Conservation (phyloP, 345 rosid species). For the Eucalyptus sp. region DNA sequence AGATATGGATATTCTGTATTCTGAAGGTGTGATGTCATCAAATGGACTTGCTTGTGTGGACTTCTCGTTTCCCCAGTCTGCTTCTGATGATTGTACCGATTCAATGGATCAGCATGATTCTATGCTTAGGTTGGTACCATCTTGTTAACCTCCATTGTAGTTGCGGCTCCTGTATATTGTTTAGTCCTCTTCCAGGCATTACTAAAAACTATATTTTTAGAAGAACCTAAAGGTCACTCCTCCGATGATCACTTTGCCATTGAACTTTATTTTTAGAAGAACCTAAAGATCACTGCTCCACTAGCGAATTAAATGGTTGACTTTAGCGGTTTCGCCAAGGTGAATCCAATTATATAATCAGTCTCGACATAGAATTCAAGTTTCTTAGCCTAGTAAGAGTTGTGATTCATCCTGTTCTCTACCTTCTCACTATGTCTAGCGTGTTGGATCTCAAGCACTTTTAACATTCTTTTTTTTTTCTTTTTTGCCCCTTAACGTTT, state of each 20-base stretch:
- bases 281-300: neutral
- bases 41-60: slow-evolving; percentile 89
- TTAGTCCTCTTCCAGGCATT: neutral
- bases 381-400: neutral
- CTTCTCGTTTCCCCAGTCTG: slow-evolving; percentile 69
- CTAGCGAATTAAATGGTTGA: neutral
- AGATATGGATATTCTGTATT: slow-evolving; percentile 82
- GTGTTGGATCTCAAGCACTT: neutral
- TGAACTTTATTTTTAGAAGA: neutral
- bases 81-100: slow-evolving; percentile 30
- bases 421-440: neutral
- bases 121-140: slow-evolving; percentile 47
- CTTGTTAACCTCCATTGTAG: neutral
- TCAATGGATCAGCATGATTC: slow-evolving; percentile 57
- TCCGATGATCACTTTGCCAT: neutral
- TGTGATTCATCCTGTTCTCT: neutral
- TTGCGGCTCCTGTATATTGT: neutral
- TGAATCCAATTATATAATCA: neutral
- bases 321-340: neutral
- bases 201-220: neutral
- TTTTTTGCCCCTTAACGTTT: neutral
- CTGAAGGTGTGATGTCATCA: slow-evolving; percentile 94
- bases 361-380: neutral
- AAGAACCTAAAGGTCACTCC: neutral
- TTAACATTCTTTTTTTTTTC: neutral